A percentile compares a stretch with the other conserved stretches of the same genome.
Conservation (phyloP, 169 alveolate genomes). For the Sarcocystis neurona region DNA sequence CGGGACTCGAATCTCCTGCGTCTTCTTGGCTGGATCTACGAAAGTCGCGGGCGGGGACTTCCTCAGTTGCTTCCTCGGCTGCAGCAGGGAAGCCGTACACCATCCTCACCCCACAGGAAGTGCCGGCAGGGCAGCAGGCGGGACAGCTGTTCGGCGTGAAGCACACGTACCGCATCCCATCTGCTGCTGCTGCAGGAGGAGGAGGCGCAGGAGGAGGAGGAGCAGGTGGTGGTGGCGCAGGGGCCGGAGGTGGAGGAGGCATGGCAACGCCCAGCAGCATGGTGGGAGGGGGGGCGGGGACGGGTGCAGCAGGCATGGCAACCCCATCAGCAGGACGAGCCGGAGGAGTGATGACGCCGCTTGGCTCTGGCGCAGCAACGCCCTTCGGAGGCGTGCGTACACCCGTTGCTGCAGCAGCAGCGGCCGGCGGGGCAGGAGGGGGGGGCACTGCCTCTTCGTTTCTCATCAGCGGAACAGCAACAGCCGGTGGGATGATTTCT, state of each 20-base stretch:
- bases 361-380: conserved; percentile 39
- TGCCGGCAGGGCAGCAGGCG: conserved; percentile 36
- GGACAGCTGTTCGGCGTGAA: conserved; percentile 61
- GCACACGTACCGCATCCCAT: conserved; percentile 52
- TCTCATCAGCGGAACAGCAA: no score
- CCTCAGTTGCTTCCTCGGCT: conserved; percentile 48
- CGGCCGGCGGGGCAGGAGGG: background rate
- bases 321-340: background rate
- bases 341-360: background rate
- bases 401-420: background rate
- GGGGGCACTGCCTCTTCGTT: conserved; percentile 34
- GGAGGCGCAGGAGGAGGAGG: background rate
- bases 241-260: conserved; percentile 1
- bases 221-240: background rate
- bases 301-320: background rate
- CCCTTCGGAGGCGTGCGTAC: conserved; percentile 50
- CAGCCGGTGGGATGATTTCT: no score
- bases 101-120: conserved; percentile 49
- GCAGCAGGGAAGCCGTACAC: conserved; percentile 49
- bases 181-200: background rate
- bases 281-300: background rate
- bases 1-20: conserved; percentile 53
- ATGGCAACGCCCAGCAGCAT: conserved; percentile 26
- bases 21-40: conserved; percentile 30
- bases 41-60: conserved; percentile 21